A percentile compares a stretch with the other conserved stretches of the same genome.
These are phyloP conservation scores for Leccinum pseudoinsigne DNA, from an alignment of 1,284 basidiomycete genomes.

Conservation along the genomic window DNA sequence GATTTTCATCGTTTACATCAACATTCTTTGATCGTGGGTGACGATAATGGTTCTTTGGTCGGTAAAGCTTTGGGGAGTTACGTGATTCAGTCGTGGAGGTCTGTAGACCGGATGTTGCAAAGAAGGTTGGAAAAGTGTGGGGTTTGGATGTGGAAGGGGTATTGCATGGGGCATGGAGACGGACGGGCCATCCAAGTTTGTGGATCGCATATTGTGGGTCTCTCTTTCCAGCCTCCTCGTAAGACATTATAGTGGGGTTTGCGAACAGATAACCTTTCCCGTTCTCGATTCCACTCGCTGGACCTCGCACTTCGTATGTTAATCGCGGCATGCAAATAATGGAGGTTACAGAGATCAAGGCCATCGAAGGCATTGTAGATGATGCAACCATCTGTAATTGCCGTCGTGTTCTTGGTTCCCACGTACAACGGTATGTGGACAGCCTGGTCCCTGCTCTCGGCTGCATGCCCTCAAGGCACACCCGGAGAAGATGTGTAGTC, in stretches of 20 bases:
- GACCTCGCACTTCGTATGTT: constrained; percentile 38
- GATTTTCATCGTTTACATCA: not conserved
- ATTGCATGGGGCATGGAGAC: constrained; percentile 39
- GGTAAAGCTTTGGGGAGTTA: constrained; percentile 26
- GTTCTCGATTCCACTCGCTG: constrained; percentile 36
- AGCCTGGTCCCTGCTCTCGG: not conserved
- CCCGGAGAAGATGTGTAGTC: not conserved
- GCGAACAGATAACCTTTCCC: constrained; percentile 32
- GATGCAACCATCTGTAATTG: constrained; percentile 4
- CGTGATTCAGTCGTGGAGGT: constrained; percentile 35
- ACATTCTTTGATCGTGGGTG: not conserved
- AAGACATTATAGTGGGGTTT: not conserved
- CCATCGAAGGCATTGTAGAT: not conserved
- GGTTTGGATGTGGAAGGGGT: constrained; percentile 48
- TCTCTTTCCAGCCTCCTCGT: not conserved
- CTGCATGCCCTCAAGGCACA: not conserved
- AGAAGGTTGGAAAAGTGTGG: constrained; percentile 42
- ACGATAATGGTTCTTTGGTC: not conserved
- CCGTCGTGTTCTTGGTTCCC: not conserved
- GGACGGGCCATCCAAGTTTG: constrained; percentile 30
- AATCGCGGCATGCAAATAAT: not conserved
- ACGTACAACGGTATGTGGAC: not conserved
- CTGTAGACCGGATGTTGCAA: constrained; percentile 38
- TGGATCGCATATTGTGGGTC: constrained; percentile 38
- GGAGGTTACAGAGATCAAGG: constrained; percentile 23